Base-by-base conservation (phyloP, 371 early-diverging fungal genomes). In the Mortierella sp. region DNA sequence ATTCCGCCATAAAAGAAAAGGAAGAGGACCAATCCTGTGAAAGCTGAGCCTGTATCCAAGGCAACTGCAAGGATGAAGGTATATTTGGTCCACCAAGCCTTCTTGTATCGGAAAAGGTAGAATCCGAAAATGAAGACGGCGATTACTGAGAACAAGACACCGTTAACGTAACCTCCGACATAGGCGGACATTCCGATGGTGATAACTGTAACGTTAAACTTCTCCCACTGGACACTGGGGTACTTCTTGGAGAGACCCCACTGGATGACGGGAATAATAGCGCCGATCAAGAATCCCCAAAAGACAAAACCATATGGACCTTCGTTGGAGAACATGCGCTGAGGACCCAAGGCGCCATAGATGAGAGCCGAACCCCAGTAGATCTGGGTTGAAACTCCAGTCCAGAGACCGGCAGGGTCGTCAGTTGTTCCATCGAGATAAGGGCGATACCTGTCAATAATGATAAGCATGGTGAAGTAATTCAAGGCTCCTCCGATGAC, bases 51-150 rank as follows among this genome's bases (percentile, higher is more conserved):
- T 22, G 92, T 89, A 70, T 93, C 93, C 62, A 93, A 83, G 9
- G 91, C 93, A 16, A 92, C 92, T 5, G 93, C 89, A 11, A 94
- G 87, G n/a, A 93, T 87, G 70, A 92, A 94, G 69, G 90, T 91
- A 73, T 93, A 93, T 64, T 89, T 85, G 66, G 76, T 66, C 93
- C 93, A 94, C 94, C 94, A 94, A 3, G 85, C 84, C 62, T 88
- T 83, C 16, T 77, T 80, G 70, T 91, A 89, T 62, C 85, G 84
- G 77, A 88, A 89, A n/a, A 93, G 51, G 47, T 77, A 86, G 75
- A 69, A 90, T 86, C 92, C 91, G 76, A 91, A 92, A 54, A 93
- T 66, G 72, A 92, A 86, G 78, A 89, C 88, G 20, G 83, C 73
- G 30, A 86, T 76, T 62, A 88, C 88, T 86, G 90, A 89, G 76